Conservation (phyloP, 2,329 filamentous ascomycete genomes). For the Pseudogymnoascus sp. region DNA sequence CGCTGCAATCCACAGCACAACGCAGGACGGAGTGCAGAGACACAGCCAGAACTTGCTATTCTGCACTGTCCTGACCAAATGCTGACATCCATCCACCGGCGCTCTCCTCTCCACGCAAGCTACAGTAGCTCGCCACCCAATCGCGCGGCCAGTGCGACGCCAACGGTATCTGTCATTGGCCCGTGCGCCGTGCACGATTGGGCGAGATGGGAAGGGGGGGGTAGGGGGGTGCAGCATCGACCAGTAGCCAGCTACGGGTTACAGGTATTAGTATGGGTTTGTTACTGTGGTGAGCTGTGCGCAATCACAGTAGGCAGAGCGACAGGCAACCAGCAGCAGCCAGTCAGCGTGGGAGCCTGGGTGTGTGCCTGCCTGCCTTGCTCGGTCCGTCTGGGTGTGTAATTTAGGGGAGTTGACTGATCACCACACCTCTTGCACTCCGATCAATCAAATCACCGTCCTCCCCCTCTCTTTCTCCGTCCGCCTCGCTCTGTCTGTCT, state of each 20-base stretch:
- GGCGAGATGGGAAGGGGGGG: neutral
- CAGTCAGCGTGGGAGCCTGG: too few relatives aligned
- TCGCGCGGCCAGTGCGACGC: neutral
- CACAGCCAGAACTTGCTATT: too few relatives aligned
- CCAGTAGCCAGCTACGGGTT: too few relatives aligned
- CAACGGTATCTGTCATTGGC: neutral
- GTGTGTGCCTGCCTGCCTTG: neutral
- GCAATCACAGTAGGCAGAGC: neutral
- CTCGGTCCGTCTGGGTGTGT: too few relatives aligned
- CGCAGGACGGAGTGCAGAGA: neutral
- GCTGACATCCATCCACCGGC: neutral
- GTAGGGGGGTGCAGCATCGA: neutral
- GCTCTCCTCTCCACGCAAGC: neutral
- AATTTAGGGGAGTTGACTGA: too few relatives aligned
- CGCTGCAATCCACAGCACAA: too few relatives aligned
- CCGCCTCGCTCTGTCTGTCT: too few relatives aligned
- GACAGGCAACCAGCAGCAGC: neutral
- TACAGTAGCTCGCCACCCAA: neutral
- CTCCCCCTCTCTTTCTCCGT: too few relatives aligned
- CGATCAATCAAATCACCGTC: too few relatives aligned
- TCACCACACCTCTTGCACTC: too few relatives aligned
- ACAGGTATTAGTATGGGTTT: too few relatives aligned
- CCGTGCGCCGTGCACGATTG: neutral
- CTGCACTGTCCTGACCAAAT: neutral
- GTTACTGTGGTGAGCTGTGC: too few relatives aligned